These are phyloP conservation scores for Pseudonitzschia pungens DNA, from an alignment of 108 stramenopile genomes.

Conservation along the genomic window DNA sequence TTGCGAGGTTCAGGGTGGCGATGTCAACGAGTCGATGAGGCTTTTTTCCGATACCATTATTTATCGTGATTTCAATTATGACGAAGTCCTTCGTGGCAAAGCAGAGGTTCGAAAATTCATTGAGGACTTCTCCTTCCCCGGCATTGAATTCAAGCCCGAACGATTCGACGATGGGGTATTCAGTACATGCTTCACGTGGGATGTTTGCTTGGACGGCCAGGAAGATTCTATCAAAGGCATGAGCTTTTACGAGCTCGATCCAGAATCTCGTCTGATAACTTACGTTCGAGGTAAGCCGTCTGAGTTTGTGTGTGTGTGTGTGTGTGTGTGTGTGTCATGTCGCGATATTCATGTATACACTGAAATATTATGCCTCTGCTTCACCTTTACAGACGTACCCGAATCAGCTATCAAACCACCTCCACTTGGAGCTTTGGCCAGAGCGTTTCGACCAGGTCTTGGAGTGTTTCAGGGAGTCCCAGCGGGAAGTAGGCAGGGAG, in stretches of 20 bases:
- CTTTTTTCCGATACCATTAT: slow-evolving; percentile 62
- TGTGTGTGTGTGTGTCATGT: neutral
- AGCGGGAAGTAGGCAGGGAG: slow-evolving; percentile 41
- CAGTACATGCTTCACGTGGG: slow-evolving; percentile 79
- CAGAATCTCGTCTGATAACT: slow-evolving; percentile 46
- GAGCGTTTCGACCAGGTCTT: slow-evolving; percentile 54
- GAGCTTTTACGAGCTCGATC: slow-evolving; percentile 75
- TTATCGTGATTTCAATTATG: slow-evolving; percentile 77
- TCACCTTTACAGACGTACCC: slow-evolving; percentile 46
- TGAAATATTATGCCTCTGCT: slow-evolving; percentile 20
- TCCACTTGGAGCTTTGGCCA: slow-evolving; percentile 58
- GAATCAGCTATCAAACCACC: slow-evolving; percentile 79
- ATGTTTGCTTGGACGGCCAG: slow-evolving; percentile 61
- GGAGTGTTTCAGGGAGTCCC: slow-evolving; percentile 62
- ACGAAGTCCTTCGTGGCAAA: slow-evolving; percentile 51
- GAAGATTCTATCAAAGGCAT: slow-evolving; percentile 74
- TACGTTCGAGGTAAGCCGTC: slow-evolving; percentile 38
- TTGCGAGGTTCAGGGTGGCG: slow-evolving; percentile 63
- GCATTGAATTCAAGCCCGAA: slow-evolving; percentile 65
- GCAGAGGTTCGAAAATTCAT: slow-evolving; percentile 62
- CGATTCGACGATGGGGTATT: slow-evolving; percentile 66
- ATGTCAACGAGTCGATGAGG: slow-evolving; percentile 61
- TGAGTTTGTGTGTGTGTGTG: neutral
- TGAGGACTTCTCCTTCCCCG: slow-evolving; percentile 77
- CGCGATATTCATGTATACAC: neutral